Conservation (phyloP, 73 alveolate genomes). For the Paramecium biaurelia region DNA sequence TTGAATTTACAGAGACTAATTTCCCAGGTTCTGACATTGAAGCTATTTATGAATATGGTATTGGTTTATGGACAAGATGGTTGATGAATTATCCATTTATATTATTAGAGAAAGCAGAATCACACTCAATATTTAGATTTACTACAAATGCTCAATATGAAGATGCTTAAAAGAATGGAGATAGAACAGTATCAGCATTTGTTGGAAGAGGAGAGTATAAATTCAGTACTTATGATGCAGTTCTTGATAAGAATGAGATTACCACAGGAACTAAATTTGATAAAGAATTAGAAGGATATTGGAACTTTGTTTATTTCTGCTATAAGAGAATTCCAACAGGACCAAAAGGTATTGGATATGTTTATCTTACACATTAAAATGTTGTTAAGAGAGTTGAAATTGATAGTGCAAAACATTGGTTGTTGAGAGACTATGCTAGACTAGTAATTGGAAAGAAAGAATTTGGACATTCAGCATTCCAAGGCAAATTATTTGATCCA, state of each 20-base stretch:
- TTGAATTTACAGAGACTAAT: neutral
- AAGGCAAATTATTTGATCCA: slow-evolving; percentile 45
- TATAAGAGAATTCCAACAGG: slow-evolving; percentile 27
- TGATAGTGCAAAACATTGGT: slow-evolving; percentile 47
- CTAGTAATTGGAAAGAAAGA: slow-evolving; percentile 25
- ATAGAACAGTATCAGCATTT: neutral
- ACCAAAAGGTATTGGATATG: slow-evolving; percentile 40
- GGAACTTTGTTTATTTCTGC: slow-evolving; percentile 34
- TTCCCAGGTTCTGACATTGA: slow-evolving; percentile 46
- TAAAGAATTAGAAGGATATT: slow-evolving; percentile 50
- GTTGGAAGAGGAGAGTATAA: slow-evolving; percentile 1
- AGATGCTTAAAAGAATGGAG: slow-evolving; percentile 22
- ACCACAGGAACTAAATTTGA: neutral
- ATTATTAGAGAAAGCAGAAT: neutral
- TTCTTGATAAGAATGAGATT: neutral
- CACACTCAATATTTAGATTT: slow-evolving; percentile 29
- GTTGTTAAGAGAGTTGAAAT: slow-evolving; percentile 50
- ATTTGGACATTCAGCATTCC: slow-evolving; percentile 27
- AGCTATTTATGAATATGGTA: slow-evolving; percentile 53
- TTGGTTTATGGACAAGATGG: slow-evolving; percentile 54
- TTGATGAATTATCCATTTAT: slow-evolving; percentile 25
- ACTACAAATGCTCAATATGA: slow-evolving; percentile 23
- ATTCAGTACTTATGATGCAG: slow-evolving; percentile 37
- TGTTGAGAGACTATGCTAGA: slow-evolving; percentile 46
- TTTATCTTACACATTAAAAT: neutral